Evolutionary conservation across 257 asterid genomes (phyloP).

Genomic region (Nicotiana obtusifolia): DNA sequence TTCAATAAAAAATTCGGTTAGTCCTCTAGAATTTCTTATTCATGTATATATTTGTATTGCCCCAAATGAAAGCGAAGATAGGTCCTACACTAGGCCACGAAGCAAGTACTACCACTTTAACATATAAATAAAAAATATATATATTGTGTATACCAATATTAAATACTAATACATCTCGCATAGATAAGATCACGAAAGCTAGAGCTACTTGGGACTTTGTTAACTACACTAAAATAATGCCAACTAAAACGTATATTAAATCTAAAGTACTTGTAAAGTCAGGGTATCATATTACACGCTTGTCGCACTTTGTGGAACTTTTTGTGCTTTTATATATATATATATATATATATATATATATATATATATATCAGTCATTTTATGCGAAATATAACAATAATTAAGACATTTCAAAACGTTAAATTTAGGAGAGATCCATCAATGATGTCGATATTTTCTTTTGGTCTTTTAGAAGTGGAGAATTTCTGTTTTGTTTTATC

Average conservation of each 20-base stretch:
- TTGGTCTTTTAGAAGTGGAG: not conserved
- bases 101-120: slow-evolving; percentile 5
- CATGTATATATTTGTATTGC: slow-evolving; percentile 25
- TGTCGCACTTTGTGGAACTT: slow-evolving; percentile 43
- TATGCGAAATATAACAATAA: not conserved
- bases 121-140: not conserved
- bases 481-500: not conserved
- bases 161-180: slow-evolving; percentile 11
- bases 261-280: slow-evolving; percentile 33
- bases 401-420: not conserved
- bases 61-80: slow-evolving; percentile 36
- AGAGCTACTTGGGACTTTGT: not conserved
- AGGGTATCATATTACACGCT: slow-evolving; percentile 49
- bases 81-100: slow-evolving; percentile 33
- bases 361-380: not conserved
- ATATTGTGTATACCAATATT: not conserved
- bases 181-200: slow-evolving; percentile 27
- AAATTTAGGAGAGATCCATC: not conserved
- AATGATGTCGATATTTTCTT: not conserved
- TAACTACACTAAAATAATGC: slow-evolving; percentile 7
- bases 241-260: slow-evolving; percentile 6
- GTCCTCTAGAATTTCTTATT: not conserved
- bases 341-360: not conserved
- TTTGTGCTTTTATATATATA: slow-evolving; percentile 9
- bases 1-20: slow-evolving; percentile 21